Conservation (phyloP, 2,329 filamentous ascomycete genomes). For the Colletotrichum cereale region DNA sequence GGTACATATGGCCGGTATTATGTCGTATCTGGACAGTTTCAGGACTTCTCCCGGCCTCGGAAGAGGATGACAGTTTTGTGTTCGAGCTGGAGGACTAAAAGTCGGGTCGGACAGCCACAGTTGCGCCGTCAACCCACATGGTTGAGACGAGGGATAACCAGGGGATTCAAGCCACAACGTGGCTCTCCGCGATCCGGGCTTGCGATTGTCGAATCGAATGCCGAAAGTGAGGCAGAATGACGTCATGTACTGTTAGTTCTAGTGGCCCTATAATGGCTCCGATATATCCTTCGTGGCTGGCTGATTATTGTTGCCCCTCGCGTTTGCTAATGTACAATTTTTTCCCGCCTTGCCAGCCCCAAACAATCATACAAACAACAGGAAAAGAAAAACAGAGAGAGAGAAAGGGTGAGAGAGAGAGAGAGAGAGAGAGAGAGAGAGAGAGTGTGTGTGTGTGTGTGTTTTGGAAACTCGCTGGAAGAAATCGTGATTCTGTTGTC, state of each 20-base stretch:
- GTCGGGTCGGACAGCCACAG: conserved; percentile 4
- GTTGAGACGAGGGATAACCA: not conserved
- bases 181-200: not conserved
- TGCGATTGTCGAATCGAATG: not conserved
- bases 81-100: not conserved
- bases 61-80: conserved; percentile 1
- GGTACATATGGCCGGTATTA: conserved; percentile 13
- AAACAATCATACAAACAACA: no score
- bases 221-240: not conserved
- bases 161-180: conserved; percentile 7
- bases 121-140: conserved; percentile 8
- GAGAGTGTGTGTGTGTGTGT: no score
- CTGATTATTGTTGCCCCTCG: not conserved
- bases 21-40: conserved; percentile 32
- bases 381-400: not conserved
- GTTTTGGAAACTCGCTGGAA: no score
- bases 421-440: no score
- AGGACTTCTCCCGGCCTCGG: conserved; percentile 15
- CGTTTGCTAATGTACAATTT: not conserved
- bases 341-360: not conserved
- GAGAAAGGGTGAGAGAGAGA: no score
- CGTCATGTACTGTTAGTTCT: not conserved
- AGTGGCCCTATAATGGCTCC: not conserved
- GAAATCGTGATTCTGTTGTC: no score
- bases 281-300: not conserved